These are phyloP conservation scores for Colletotrichum graminicola DNA, from an alignment of 2,329 filamentous ascomycete genomes.

Conservation along the genomic window DNA sequence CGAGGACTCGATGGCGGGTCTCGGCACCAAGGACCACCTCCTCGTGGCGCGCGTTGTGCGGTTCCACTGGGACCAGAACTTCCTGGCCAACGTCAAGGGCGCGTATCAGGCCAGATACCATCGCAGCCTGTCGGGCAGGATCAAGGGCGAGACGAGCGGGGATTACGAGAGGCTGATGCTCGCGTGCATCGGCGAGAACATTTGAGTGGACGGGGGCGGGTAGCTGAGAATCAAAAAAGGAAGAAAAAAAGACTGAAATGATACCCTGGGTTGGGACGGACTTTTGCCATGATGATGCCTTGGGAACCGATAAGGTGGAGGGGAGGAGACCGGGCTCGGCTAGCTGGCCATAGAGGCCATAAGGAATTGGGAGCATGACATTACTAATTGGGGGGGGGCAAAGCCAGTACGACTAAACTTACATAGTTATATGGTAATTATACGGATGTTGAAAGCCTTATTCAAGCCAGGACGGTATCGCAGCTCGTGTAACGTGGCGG, in stretches of 20 bases:
- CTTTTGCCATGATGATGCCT: conserved; percentile 5
- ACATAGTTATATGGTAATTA: background rate
- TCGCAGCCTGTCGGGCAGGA: conserved; percentile 74
- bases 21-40: conserved; percentile 87
- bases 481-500: background rate
- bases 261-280: conserved; percentile 32
- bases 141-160: conserved; percentile 86
- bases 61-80: conserved; percentile 83
- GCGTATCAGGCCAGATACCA: conserved; percentile 81
- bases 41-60: conserved; percentile 83
- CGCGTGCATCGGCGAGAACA: conserved; percentile 69
- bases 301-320: background rate
- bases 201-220: conserved; percentile 22
- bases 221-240: background rate
- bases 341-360: background rate
- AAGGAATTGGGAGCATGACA: background rate
- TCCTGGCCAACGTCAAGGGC: conserved; percentile 81
- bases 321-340: too few species aligned
- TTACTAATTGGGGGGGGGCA: too few species aligned
- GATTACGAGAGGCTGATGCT: conserved; percentile 84
- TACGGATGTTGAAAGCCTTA: background rate
- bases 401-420: conserved; percentile 11
- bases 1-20: conserved; percentile 88
- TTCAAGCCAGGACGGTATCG: background rate
- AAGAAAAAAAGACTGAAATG: background rate